Conservation (phyloP, 345 rosid species). For the Reutealis trisperma region DNA sequence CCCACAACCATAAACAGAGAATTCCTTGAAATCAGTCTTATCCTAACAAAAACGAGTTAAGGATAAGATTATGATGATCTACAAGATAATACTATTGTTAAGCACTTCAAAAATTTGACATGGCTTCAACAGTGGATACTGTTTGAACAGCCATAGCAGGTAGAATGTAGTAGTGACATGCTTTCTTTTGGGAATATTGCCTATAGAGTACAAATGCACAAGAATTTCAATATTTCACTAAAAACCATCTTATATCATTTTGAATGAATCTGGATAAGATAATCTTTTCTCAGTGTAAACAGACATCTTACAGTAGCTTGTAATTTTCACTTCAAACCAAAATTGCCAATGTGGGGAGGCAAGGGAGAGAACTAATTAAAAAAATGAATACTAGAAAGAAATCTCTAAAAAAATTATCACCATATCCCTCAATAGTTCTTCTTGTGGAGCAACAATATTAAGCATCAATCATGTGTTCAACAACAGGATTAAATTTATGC, state of each 20-base stretch:
- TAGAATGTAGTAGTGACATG: background rate
- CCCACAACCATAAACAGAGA: background rate
- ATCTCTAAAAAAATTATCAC: background rate
- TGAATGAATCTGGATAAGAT: no score
- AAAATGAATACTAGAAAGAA: background rate
- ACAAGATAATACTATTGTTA: no score
- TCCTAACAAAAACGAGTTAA: no score
- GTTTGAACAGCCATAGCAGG: background rate
- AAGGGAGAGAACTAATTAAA: background rate
- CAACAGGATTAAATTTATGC: conserved; percentile 2
- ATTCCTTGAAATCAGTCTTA: background rate
- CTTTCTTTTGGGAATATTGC: background rate
- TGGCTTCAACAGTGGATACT: background rate
- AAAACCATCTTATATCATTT: background rate
- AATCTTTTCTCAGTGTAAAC: background rate
- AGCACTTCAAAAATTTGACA: background rate
- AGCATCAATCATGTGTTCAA: conserved; percentile 5
- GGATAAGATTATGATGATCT: background rate
- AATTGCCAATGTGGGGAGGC: background rate
- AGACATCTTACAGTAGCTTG: no score
- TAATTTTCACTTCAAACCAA: background rate
- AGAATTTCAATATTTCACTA: background rate
- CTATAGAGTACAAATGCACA: background rate
- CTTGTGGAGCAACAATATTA: background rate
- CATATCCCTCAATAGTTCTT: background rate